Conservation (phyloP, 1,284 basidiomycete genomes). For the Ustilago xerochloae region DNA sequence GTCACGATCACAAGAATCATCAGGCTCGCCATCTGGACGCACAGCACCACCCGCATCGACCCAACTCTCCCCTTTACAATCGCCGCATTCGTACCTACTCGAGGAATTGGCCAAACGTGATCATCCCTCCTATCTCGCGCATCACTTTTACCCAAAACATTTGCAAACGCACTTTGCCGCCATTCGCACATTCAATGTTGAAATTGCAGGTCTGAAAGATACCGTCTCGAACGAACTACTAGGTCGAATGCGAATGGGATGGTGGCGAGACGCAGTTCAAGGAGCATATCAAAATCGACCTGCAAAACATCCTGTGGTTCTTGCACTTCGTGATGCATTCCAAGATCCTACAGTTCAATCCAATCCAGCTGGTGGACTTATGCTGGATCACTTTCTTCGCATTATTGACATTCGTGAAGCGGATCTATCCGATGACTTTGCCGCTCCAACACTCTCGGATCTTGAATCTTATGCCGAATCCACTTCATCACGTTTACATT, state of each 20-base stretch:
- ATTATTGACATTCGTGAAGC: slow-evolving; percentile 65
- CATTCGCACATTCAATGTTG: slow-evolving; percentile 63
- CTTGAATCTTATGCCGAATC: slow-evolving; percentile 62
- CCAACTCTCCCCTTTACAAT: slow-evolving; percentile 39
- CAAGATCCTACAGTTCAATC: slow-evolving; percentile 55
- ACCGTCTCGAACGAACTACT: slow-evolving; percentile 64
- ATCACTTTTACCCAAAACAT: slow-evolving; percentile 59
- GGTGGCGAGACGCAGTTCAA: slow-evolving; percentile 65
- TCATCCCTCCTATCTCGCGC: slow-evolving; percentile 59
- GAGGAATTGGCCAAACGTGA: slow-evolving; percentile 48
- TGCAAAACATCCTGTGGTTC: slow-evolving; percentile 60
- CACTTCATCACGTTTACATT: slow-evolving; percentile 59
- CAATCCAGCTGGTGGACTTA: slow-evolving; percentile 51
- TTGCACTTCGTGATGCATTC: slow-evolving; percentile 60
- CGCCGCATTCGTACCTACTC: slow-evolving; percentile 32
- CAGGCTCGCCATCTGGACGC: not conserved
- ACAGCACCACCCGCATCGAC: slow-evolving; percentile 38
- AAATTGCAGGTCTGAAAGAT: slow-evolving; percentile 62
- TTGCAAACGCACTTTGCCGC: slow-evolving; percentile 63
- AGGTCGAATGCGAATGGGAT: slow-evolving; percentile 63
- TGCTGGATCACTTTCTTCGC: slow-evolving; percentile 64
- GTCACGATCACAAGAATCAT: not conserved
- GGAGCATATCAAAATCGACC: slow-evolving; percentile 59
- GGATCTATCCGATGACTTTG: slow-evolving; percentile 56
- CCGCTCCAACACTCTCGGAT: slow-evolving; percentile 55